Conservation (phyloP, 108 stramenopile species). For the Seminavis robusta region DNA sequence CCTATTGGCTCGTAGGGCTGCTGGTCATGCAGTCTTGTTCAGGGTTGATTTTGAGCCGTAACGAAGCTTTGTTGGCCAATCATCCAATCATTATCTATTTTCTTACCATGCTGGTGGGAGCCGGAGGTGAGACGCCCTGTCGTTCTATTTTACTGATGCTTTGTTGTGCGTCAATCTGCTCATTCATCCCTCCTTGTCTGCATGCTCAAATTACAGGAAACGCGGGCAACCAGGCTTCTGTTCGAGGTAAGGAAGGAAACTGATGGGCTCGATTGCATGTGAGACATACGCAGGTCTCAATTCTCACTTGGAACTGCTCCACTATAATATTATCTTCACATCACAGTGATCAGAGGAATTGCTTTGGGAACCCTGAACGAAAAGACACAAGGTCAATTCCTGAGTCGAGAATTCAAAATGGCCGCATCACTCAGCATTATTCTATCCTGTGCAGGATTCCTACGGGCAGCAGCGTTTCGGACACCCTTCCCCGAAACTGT, state of each 20-base stretch:
- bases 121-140: slow-evolving; percentile 21
- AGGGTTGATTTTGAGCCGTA: slow-evolving; percentile 74
- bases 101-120: slow-evolving; percentile 91
- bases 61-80: slow-evolving; percentile 70
- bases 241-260: slow-evolving; percentile 69
- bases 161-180: not conserved
- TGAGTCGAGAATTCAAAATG: slow-evolving; percentile 73
- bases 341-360: slow-evolving; percentile 73
- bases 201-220: no score
- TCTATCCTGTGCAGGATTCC: slow-evolving; percentile 62
- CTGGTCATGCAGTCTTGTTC: slow-evolving; percentile 81
- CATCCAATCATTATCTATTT: slow-evolving; percentile 88
- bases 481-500: slow-evolving; percentile 70
- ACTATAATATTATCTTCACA: no score
- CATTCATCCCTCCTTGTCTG: no score
- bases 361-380: slow-evolving; percentile 71
- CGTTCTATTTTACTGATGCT: not conserved
- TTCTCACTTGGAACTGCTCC: no score
- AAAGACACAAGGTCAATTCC: slow-evolving; percentile 49
- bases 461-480: slow-evolving; percentile 59
- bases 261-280: no score
- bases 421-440: slow-evolving; percentile 55
- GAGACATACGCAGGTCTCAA: no score
- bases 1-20: slow-evolving; percentile 84
- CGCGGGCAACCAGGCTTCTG: slow-evolving; percentile 88